phyloP scores from a whole-genome alignment of 2,329 filamentous ascomycete species.

The Monilinia laxa region DNA sequence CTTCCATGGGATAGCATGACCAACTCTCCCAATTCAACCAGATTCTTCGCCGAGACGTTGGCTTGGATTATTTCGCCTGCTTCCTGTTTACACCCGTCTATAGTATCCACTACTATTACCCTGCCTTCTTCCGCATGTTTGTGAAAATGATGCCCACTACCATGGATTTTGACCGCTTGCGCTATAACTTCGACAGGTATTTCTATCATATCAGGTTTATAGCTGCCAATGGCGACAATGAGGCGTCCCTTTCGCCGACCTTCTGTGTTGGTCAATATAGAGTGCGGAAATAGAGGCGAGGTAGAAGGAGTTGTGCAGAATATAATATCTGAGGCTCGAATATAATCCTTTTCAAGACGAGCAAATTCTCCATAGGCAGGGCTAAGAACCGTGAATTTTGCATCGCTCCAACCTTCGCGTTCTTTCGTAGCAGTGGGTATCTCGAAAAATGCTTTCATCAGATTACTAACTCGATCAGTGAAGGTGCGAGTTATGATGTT shows the following conservation, averaged over 20 bases:
- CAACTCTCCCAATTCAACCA: conserved; percentile 86
- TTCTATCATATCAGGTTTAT: conserved; percentile 75
- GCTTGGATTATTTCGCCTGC: conserved; percentile 85
- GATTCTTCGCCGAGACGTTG: conserved; percentile 67
- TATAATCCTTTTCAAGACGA: conserved; percentile 66
- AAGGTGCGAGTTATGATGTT: conserved; percentile 81
- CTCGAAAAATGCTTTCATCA: conserved; percentile 51
- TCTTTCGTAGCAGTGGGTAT: conserved; percentile 48
- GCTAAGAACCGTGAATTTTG: conserved; percentile 69
- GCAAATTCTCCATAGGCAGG: conserved; percentile 67
- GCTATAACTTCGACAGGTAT: conserved; percentile 73
- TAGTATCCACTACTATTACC: conserved; percentile 70
- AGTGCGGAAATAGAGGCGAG: conserved; percentile 70
- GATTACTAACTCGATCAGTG: conserved; percentile 53
- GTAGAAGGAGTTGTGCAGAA: conserved; percentile 84
- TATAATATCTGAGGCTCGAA: conserved; percentile 74
- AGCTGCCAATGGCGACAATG: conserved; percentile 70
- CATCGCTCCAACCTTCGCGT: conserved; percentile 60
- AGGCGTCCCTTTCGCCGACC: conserved; percentile 69
- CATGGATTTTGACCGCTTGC: conserved; percentile 57
- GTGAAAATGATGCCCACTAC: conserved; percentile 60
- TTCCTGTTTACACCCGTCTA: conserved; percentile 72
- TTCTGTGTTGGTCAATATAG: conserved; percentile 69
- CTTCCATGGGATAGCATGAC: conserved; percentile 53
- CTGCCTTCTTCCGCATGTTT: conserved; percentile 64